A percentile compares a stretch with the other conserved stretches of the same genome.
phyloP scores from a whole-genome alignment of 1,139 yeast genomes.

The Lizanozyma gosingica region DNA sequence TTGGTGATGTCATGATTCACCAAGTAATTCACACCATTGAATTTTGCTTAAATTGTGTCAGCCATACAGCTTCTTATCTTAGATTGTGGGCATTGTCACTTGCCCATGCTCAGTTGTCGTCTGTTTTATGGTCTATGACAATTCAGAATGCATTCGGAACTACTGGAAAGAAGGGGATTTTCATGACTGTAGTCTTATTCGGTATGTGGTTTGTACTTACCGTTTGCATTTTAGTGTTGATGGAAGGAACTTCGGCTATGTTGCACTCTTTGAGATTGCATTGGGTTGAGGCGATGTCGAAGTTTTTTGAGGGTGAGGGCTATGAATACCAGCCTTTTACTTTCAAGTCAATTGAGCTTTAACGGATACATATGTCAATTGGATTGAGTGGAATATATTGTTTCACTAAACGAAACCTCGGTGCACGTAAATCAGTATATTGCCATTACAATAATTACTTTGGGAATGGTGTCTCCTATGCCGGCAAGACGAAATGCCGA shows the following conservation, averaged over 20 bases:
- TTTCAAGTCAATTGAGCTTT: slow-evolving; percentile 19
- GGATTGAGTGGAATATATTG: too few species aligned
- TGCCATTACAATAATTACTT: too few species aligned
- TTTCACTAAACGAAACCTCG: too few species aligned
- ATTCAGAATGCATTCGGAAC: slow-evolving; percentile 46
- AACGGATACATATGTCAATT: too few species aligned
- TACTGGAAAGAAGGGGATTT: slow-evolving; percentile 41
- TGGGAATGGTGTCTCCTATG: too few species aligned
- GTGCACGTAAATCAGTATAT: too few species aligned
- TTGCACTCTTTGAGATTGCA: slow-evolving; percentile 75
- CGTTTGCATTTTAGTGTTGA: slow-evolving; percentile 62
- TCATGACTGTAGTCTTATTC: slow-evolving; percentile 51
- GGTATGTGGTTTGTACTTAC: slow-evolving; percentile 76
- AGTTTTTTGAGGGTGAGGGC: slow-evolving; percentile 80
- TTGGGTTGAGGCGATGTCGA: slow-evolving; percentile 86
- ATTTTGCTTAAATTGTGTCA: slow-evolving; percentile 69
- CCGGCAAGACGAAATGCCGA: too few species aligned
- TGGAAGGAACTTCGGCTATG: slow-evolving; percentile 90
- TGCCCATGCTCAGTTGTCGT: slow-evolving; percentile 71
- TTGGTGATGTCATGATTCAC: slow-evolving; percentile 72
- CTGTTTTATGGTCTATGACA: slow-evolving; percentile 76
- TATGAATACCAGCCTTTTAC: slow-evolving; percentile 61
- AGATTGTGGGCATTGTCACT: slow-evolving; percentile 74
- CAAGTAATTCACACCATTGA: slow-evolving; percentile 76
- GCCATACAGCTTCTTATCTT: slow-evolving; percentile 71